Evolutionary conservation across 2,329 filamentous ascomycete genomes (phyloP).

Genomic region (Pseudopithomyces maydicus): DNA sequence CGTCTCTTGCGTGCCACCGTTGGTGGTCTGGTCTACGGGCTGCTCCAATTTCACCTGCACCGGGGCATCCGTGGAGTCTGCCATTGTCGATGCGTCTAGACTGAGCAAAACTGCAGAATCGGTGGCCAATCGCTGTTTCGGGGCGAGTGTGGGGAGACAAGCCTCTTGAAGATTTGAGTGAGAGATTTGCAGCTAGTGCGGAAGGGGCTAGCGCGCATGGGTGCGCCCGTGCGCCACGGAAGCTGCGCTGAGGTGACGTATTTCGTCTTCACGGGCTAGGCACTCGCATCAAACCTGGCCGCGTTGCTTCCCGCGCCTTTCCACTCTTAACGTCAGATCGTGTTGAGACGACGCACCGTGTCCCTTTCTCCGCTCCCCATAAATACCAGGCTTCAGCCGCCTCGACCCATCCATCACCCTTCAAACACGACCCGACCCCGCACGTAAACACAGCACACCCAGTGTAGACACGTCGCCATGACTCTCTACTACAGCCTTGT

Average conservation of each 20-base stretch:
- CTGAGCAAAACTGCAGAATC: constrained; percentile 1
- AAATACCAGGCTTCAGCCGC: constrained; percentile 18
- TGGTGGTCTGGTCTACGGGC: constrained; percentile 16
- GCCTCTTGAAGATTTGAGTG: constrained; percentile 12
- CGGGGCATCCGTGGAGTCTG: constrained; percentile 1
- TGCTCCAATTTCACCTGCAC: background rate
- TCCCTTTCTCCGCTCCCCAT: constrained; percentile 22
- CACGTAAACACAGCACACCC: constrained; percentile 24
- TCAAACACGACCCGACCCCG: constrained; percentile 22
- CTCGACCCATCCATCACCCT: constrained; percentile 15
- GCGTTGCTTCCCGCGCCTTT: background rate
- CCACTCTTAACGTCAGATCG: background rate
- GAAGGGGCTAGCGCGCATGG: background rate
- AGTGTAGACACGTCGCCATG: constrained; percentile 54
- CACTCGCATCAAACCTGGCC: constrained; percentile 20
- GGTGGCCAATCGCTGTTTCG: constrained; percentile 14
- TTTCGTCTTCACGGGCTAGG: constrained; percentile 35
- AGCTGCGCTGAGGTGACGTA: constrained; percentile 35
- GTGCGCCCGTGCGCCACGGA: constrained; percentile 12
- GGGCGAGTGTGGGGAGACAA: constrained; percentile 4
- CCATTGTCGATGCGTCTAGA: constrained; percentile 5
- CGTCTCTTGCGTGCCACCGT: constrained; percentile 19
- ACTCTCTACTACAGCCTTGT: constrained; percentile 73
- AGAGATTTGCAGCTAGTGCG: constrained; percentile 5
- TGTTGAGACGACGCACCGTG: background rate